These are phyloP conservation scores for Apiospora rasikravindrae DNA, from an alignment of 2,329 filamentous ascomycete species.

Conservation along the genomic window DNA sequence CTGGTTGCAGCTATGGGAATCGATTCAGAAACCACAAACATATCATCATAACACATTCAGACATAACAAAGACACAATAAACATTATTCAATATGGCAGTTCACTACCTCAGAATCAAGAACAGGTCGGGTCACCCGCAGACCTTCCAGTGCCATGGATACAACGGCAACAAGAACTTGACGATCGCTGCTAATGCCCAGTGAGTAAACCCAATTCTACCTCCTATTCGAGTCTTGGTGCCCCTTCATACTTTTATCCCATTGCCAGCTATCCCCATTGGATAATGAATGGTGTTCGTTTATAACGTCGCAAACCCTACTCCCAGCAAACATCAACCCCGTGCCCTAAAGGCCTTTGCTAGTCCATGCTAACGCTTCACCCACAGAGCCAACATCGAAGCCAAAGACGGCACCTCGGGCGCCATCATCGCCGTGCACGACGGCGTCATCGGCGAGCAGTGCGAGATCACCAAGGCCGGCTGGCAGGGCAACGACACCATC, in stretches of 20 bases:
- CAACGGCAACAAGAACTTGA: conserved; percentile 41
- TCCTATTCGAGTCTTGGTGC: too few species aligned
- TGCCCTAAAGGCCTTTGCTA: too few species aligned
- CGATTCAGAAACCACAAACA: not conserved
- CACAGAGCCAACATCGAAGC: conserved; percentile 35
- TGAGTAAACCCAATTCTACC: not conserved
- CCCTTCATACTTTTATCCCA: too few species aligned
- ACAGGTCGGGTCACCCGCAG: conserved; percentile 42
- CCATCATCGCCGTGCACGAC: conserved; percentile 46
- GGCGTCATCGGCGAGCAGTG: conserved; percentile 45
- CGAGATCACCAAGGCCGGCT: conserved; percentile 46
- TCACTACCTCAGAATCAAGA: conserved; percentile 40
- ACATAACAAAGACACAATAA: not conserved
- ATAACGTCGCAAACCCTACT: too few species aligned
- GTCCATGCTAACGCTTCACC: not conserved
- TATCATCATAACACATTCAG: not conserved
- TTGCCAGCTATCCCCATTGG: too few species aligned
- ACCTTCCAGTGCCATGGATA: conserved; percentile 44
- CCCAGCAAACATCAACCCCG: too few species aligned
- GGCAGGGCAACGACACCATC: conserved; percentile 32
- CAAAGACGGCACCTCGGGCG: conserved; percentile 41
- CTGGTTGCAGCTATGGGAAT: not conserved
- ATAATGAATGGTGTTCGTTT: too few species aligned
- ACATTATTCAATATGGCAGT: conserved; percentile 24
- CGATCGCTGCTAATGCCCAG: conserved; percentile 33